A percentile compares a stretch with the other conserved stretches of the same genome.
These are phyloP conservation scores for Phytophthora lateralis DNA, from an alignment of 352 stramenopile species.

Conservation along the genomic window DNA sequence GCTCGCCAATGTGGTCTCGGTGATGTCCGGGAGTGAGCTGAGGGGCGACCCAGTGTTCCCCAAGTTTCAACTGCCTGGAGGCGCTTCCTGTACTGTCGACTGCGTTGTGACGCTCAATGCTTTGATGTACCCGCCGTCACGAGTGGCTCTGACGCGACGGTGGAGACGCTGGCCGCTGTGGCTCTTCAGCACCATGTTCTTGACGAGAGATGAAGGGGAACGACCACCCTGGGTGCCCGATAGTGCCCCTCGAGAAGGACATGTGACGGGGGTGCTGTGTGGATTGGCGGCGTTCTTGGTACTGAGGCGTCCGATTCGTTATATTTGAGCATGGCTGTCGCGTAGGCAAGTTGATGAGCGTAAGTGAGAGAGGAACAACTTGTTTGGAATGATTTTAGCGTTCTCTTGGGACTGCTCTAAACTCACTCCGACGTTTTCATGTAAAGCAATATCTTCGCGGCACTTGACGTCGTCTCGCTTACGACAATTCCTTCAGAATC, in stretches of 20 bases:
- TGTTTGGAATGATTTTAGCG: not conserved
- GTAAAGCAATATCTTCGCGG: not conserved
- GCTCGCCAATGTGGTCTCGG: conserved; percentile 16
- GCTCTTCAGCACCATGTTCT: conserved; percentile 22
- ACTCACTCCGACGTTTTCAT: not conserved
- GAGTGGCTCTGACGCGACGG: conserved; percentile 18
- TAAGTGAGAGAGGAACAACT: not conserved
- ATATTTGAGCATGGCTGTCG: conserved; percentile 4
- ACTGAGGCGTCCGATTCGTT: conserved; percentile 14
- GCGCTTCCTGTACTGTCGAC: conserved; percentile 18
- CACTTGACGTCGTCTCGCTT: not conserved
- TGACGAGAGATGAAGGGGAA: conserved; percentile 24
- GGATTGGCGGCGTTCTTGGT: conserved; percentile 22
- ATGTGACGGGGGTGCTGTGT: conserved; percentile 24
- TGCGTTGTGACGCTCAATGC: conserved; percentile 33
- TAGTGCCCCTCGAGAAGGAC: conserved; percentile 11
- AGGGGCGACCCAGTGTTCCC: conserved; percentile 7
- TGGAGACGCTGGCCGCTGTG: conserved; percentile 31
- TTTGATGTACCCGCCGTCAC: conserved; percentile 30
- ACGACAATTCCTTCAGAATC: conserved; percentile 4
- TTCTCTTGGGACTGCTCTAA: not conserved
- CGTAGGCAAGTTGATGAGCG: not conserved
- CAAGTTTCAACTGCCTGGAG: conserved; percentile 12
- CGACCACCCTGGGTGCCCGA: conserved; percentile 6
- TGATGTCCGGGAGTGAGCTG: conserved; percentile 3